Base-by-base conservation (phyloP, 495 filamentous ascomycete genomes). In the Choiromyces venosus region DNA sequence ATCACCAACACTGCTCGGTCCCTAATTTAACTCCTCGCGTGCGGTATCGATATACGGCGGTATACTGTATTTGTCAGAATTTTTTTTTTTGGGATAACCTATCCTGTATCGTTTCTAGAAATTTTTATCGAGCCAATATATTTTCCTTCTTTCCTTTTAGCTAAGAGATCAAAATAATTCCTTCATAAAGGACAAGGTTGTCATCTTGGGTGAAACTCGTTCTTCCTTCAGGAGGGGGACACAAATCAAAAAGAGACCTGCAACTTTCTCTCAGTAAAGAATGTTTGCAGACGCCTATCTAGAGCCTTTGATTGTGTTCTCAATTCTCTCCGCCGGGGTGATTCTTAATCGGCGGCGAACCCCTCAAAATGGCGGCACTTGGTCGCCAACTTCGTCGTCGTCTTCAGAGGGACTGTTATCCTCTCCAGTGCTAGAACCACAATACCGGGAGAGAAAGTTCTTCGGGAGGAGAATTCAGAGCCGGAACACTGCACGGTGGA, bases 341-440 rank as follows among this genome's bases (percentile, higher is more conserved):
- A 25, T 79, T 40, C 73, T 76, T 56, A 79, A 80, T 65, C 71
- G 74, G 33, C 77, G 74, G n/a, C 73, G 76, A 21, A 69, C 76
- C 67, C 66, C 66, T 52, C 16, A n/a, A 16, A 52, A 46, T 29
- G 66, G 68, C 37, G 65, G 75, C 4, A 70, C 69, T 67, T 70
- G 64, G 70, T 77, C 76, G 69, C 74, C 70, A 68, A 21, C 39
- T 10, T 71, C 74, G 25, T 67, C 65, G 33, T 77, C 70, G 7
- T 61, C 64, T 35, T 77, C 67, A 37, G 66, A 65, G 29, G 73
- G 66, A 35, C 36, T 74, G 12, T 14, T 77, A 18, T 77, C 66
- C 10, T 68, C 65, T 18, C 66, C 65, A 6, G 19, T 33, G 12
- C 12, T 72, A 19, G 73, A 80, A 37, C 65, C 68, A 21, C 78